Percentiles rank a stretch among this genome's conserved stretches.
phyloP scores from a whole-genome alignment of 306 rosid genomes.

The Adenanthera pavonina region DNA sequence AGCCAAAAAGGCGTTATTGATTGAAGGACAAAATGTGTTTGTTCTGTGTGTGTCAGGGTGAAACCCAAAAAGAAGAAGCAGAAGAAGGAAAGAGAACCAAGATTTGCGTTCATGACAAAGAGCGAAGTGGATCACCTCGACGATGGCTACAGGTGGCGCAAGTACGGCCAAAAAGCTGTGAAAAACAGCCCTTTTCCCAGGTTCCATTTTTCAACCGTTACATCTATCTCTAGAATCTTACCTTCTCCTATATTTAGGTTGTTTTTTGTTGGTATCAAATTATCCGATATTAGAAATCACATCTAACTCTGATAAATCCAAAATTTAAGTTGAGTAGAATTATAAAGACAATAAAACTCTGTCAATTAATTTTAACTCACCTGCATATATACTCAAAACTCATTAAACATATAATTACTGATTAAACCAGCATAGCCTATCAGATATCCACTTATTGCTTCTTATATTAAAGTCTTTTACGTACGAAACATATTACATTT shows the following conservation, averaged over 20 bases:
- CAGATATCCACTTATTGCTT: too few species aligned
- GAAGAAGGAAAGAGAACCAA: constrained; percentile 71
- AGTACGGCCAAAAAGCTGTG: constrained; percentile 96
- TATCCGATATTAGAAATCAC: too few species aligned
- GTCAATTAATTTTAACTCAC: too few species aligned
- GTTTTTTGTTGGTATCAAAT: too few species aligned
- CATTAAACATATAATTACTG: too few species aligned
- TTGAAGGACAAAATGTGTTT: not conserved
- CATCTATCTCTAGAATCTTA: not conserved
- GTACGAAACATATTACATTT: not conserved
- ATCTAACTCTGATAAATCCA: too few species aligned
- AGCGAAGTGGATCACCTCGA: constrained; percentile 88
- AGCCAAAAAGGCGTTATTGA: not conserved
- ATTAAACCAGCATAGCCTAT: too few species aligned
- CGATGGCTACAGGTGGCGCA: constrained; percentile 93
- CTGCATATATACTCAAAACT: too few species aligned
- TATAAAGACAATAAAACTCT: too few species aligned
- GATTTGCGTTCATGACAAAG: constrained; percentile 87
- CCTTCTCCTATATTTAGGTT: not conserved
- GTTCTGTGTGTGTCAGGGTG: constrained; percentile 46
- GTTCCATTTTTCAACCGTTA: constrained; percentile 31
- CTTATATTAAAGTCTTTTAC: not conserved
- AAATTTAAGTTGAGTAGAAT: too few species aligned
- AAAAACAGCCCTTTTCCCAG: constrained; percentile 97
- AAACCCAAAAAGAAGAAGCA: constrained; percentile 80